Percentiles rank a stretch among this genome's conserved stretches.
Conservation (phyloP, 352 stramenopile species). For the Globisporangium spiculum region DNA sequence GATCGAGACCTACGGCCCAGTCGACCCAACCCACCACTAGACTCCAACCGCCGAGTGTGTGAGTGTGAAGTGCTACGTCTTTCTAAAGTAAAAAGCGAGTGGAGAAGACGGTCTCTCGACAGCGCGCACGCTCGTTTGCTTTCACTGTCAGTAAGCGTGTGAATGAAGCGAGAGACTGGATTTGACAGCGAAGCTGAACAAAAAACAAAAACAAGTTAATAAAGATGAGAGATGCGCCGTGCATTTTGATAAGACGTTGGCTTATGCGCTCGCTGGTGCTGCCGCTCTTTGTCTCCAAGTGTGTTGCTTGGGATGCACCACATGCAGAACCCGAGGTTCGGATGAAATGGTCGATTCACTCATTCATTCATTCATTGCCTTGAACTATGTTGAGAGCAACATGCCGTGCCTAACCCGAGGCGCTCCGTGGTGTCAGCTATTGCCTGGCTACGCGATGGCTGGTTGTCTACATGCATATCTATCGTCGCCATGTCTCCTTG, state of each 20-base stretch:
- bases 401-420: not conserved
- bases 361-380: not conserved
- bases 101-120: not conserved
- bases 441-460: not conserved
- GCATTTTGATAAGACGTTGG: slow-evolving; percentile 5
- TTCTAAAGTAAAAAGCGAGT: slow-evolving; percentile 10
- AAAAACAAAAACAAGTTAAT: slow-evolving; percentile 10
- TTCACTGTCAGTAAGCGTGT: not conserved
- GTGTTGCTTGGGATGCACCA: too few species aligned
- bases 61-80: slow-evolving; percentile 5
- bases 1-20: slow-evolving; percentile 84
- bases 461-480: slow-evolving; percentile 18
- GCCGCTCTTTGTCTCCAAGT: not conserved
- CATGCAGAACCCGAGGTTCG: too few species aligned
- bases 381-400: not conserved
- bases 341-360: not conserved
- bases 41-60: slow-evolving; percentile 10
- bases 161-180: not conserved
- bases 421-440: not conserved
- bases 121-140: not conserved
- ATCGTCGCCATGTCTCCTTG: slow-evolving; percentile 81
- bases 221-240: slow-evolving; percentile 9
- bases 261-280: not conserved
- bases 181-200: not conserved
- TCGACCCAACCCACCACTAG: slow-evolving; percentile 82